These are phyloP conservation scores for Mycena galericulata DNA, from an alignment of 768 basidiomycete species.

Conservation along the genomic window DNA sequence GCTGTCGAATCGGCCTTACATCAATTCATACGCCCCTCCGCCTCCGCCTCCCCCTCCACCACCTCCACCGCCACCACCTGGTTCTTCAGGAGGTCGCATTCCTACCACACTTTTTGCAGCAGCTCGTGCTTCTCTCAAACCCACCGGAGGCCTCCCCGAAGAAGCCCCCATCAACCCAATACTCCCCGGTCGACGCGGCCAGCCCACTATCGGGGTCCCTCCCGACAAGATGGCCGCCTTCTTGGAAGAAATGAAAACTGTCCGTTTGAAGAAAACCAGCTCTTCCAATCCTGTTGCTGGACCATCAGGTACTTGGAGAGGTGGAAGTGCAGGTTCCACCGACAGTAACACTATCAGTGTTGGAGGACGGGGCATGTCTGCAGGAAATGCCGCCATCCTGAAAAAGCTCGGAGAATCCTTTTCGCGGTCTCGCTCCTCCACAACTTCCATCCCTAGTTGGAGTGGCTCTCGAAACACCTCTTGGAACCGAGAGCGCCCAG, in stretches of 20 bases:
- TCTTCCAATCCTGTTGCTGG: conserved; percentile 32
- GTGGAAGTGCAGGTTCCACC: conserved; percentile 24
- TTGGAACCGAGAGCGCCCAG: conserved; percentile 20
- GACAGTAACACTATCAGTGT: conserved; percentile 13
- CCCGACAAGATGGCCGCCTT: conserved; percentile 89
- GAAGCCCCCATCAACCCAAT: conserved; percentile 76
- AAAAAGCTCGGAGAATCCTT: conserved; percentile 34
- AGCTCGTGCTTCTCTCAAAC: conserved; percentile 77
- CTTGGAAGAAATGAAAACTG: conserved; percentile 83
- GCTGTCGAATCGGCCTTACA: conserved; percentile 58
- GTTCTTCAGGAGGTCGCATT: conserved; percentile 42
- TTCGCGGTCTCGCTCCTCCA: conserved; percentile 24
- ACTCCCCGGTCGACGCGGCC: conserved; percentile 58
- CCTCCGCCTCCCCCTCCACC: conserved; percentile 56
- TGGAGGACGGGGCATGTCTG: conserved; percentile 24
- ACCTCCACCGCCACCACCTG: conserved; percentile 59
- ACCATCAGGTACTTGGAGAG: conserved; percentile 14
- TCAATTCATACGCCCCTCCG: conserved; percentile 33
- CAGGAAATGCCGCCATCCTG: conserved; percentile 33
- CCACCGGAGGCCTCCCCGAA: conserved; percentile 59
- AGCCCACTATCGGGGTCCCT: conserved; percentile 78
- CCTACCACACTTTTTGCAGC: conserved; percentile 60
- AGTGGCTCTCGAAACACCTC: conserved; percentile 2
- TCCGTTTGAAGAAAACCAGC: conserved; percentile 70
- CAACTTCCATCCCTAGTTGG: conserved; percentile 16